phyloP scores from a whole-genome alignment of 192 early-diverging fungal species.

The Gaertneriomyces sp. region DNA sequence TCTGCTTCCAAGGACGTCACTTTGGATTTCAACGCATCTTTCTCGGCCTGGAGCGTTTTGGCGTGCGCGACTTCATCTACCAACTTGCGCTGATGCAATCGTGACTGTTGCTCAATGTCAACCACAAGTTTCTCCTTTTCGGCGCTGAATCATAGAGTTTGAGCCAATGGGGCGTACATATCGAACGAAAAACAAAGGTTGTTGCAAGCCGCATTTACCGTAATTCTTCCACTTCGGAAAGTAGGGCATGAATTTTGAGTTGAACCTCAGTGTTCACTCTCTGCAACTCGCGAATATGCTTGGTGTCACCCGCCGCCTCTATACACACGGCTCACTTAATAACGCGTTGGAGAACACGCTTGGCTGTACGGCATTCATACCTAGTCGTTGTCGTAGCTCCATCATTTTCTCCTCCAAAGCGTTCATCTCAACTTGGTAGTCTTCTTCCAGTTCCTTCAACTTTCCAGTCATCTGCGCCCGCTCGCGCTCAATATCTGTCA shows the following conservation, averaged over 20 bases:
- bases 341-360: neutral
- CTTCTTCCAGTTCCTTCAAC: slow-evolving; percentile 19
- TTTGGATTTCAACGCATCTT: slow-evolving; percentile 31
- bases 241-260: slow-evolving; percentile 24
- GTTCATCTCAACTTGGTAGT: slow-evolving; percentile 28
- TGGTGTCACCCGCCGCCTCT: slow-evolving; percentile 18
- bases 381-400: slow-evolving; percentile 20
- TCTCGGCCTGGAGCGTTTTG: slow-evolving; percentile 36
- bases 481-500: slow-evolving; percentile 31
- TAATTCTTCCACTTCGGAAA: slow-evolving; percentile 39
- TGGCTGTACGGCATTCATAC: neutral
- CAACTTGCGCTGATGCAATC: slow-evolving; percentile 29
- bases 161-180: neutral
- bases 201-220: slow-evolving; percentile 14
- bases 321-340: neutral
- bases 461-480: slow-evolving; percentile 12
- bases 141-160: slow-evolving; percentile 15
- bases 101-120: slow-evolving; percentile 31
- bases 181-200: neutral
- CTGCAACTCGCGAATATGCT: slow-evolving; percentile 26
- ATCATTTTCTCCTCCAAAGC: slow-evolving; percentile 22
- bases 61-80: slow-evolving; percentile 28
- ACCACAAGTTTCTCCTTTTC: slow-evolving; percentile 37
- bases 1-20: slow-evolving; percentile 32
- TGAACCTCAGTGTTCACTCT: slow-evolving; percentile 40